Percentiles rank a stretch among this genome's conserved stretches.
These are phyloP conservation scores for Coemansia sp. DNA, from an alignment of 192 early-diverging fungal species.

Conservation along the genomic window DNA sequence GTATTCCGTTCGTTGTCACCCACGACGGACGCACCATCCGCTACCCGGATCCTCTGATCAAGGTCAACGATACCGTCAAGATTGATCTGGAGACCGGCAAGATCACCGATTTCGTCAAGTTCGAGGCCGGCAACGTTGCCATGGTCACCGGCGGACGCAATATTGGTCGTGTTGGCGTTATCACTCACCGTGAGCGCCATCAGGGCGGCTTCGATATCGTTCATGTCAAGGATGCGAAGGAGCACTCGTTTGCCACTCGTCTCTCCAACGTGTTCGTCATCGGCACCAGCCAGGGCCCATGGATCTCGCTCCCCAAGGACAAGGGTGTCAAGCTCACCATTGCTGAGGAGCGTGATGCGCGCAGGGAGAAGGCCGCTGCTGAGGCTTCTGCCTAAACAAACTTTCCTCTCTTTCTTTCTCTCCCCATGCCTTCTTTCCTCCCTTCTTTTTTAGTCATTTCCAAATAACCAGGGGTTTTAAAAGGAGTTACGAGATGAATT, in stretches of 20 bases:
- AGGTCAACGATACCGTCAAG: constrained; percentile 99
- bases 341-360: constrained; percentile 97
- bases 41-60: constrained; percentile 99
- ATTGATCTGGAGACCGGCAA: constrained; percentile 93
- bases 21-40: constrained; percentile 99
- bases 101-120: constrained; percentile 93
- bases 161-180: constrained; percentile 96
- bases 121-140: constrained; percentile 94
- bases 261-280: constrained; percentile 89
- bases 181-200: constrained; percentile 97
- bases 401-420: constrained; percentile 1
- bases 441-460: neutral
- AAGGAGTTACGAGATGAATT: neutral
- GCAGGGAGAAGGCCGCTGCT: constrained; percentile 66
- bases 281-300: constrained; percentile 87
- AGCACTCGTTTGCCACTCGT: constrained; percentile 97
- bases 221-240: constrained; percentile 97
- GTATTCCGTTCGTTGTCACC: constrained; percentile 94
- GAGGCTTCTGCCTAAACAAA: constrained; percentile 50
- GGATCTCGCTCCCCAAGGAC: constrained; percentile 98
- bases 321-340: constrained; percentile 99
- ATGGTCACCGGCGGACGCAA: constrained; percentile 98
- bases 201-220: constrained; percentile 98
- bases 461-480: neutral
- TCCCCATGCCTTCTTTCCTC: neutral